These are phyloP conservation scores for Gracilaria domingensis DNA, from an alignment of 23 red algal species.

Conservation along the genomic window DNA sequence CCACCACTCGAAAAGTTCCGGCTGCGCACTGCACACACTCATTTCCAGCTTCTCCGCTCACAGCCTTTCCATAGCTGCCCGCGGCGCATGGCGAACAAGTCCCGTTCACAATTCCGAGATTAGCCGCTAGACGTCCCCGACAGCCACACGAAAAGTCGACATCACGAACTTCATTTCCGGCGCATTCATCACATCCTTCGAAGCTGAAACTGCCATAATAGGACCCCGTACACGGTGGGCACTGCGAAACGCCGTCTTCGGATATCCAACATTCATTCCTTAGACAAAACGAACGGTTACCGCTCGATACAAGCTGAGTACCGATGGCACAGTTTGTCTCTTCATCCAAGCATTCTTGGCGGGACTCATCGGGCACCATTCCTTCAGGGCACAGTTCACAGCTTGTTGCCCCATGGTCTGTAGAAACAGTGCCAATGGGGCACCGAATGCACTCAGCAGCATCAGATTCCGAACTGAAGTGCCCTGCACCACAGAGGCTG, in stretches of 20 bases:
- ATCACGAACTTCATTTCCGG: background rate
- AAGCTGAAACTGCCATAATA: too few relatives aligned
- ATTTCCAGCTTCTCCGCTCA: background rate
- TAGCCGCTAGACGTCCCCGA: background rate
- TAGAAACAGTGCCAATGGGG: background rate
- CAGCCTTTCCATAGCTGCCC: background rate
- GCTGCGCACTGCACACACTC: slow-evolving; percentile 4
- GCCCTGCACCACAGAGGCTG: background rate
- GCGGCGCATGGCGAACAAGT: slow-evolving; percentile 20
- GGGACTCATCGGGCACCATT: background rate
- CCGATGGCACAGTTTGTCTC: background rate
- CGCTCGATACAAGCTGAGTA: background rate
- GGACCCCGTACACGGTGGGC: slow-evolving; percentile 9
- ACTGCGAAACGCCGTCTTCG: background rate
- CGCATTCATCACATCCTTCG: background rate
- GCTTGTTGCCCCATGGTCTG: background rate
- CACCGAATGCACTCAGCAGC: background rate
- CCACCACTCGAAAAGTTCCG: slow-evolving; percentile 10
- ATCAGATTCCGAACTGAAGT: background rate
- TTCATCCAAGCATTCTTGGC: background rate
- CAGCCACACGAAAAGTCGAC: background rate
- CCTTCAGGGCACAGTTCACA: background rate
- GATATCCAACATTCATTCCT: background rate
- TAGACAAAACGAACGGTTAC: background rate
- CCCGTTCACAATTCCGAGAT: slow-evolving; percentile 3